Percentiles rank a stretch among this genome's conserved stretches.
Conservation (phyloP, 1,284 basidiomycete species). For the Melanopsichium pennsylvanicum region DNA sequence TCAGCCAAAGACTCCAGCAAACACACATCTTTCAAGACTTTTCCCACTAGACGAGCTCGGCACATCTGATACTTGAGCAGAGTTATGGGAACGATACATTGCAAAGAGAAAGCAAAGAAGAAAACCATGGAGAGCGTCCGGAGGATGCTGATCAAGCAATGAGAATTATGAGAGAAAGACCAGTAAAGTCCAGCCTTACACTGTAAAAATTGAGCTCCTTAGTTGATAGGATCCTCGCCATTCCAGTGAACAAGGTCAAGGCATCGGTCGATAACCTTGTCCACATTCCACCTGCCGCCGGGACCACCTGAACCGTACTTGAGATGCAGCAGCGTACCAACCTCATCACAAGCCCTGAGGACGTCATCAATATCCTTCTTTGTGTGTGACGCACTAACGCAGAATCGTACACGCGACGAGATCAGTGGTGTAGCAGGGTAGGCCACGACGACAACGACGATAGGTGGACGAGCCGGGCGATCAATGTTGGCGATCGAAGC, state of each 20-base stretch:
- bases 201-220: neutral
- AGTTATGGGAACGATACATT: conserved; percentile 9
- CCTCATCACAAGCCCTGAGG: conserved; percentile 87
- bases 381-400: conserved; percentile 91
- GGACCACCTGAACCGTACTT: conserved; percentile 73
- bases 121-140: neutral
- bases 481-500: conserved; percentile 33
- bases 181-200: neutral
- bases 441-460: conserved; percentile 63
- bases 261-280: conserved; percentile 78
- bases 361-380: conserved; percentile 94
- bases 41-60: no score
- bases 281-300: conserved; percentile 80
- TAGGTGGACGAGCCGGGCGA: conserved; percentile 52
- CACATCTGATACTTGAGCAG: neutral
- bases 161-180: neutral
- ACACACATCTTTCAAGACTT: no score
- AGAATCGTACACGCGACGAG: conserved; percentile 89
- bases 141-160: neutral
- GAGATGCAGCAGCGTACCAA: conserved; percentile 85
- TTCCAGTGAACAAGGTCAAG: conserved; percentile 76
- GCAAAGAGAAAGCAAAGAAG: conserved; percentile 2
- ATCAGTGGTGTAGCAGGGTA: conserved; percentile 87
- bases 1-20: no score
- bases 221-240: conserved; percentile 50